Evolutionary conservation across 306 rosid species (phyloP), one percentile per base, ranked within the genome.

Genomic region (Oemleria cerasiformis): DNA sequence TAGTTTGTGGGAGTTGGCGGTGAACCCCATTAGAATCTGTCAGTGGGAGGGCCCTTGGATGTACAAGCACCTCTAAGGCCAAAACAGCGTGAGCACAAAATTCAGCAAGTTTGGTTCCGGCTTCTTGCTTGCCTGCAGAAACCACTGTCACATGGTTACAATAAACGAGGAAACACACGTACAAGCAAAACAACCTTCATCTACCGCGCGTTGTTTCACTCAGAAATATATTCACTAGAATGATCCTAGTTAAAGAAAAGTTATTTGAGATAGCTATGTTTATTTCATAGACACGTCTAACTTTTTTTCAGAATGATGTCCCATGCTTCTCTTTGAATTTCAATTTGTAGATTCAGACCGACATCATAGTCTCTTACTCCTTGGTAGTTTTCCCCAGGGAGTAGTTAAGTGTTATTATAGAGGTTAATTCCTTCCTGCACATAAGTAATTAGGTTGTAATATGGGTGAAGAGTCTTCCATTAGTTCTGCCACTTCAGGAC

Each of bases 81-180:
- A 91, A 83, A 65, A 94, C 86, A 23, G 98, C 95, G 75, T 83
- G 88, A n/a, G 85, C 83, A 67, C 98, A 91, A 80, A 94, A 94
- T 54, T 85, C 95, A 8, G 91, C 85, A 61, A 91, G 84, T 74
- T 85, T 84, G 45, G 97, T 83, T 75, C 91, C 91, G 43, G 75
- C 76, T 82, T 83, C 88, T 80, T 72, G 88, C 83, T 81, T 91
- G 68, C 96, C 97, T 94, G 84, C 78, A 82, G 20, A 83, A 67
- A 74, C 43, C 45, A 75, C 51, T 48, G 66, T 68, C 63, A 81
- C 39, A 63, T 53, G 50, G 49, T 75, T 67, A 57, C 62, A 42
- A 62, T 58, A 77, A 75, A 16, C 16, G 17, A 56, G 20, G 72
- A 69, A 47, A 34, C 58, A 63, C 23, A 68, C 19, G 38, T 14